Conservation (phyloP, 768 basidiomycete species). For the Pisolithus orientalis region DNA sequence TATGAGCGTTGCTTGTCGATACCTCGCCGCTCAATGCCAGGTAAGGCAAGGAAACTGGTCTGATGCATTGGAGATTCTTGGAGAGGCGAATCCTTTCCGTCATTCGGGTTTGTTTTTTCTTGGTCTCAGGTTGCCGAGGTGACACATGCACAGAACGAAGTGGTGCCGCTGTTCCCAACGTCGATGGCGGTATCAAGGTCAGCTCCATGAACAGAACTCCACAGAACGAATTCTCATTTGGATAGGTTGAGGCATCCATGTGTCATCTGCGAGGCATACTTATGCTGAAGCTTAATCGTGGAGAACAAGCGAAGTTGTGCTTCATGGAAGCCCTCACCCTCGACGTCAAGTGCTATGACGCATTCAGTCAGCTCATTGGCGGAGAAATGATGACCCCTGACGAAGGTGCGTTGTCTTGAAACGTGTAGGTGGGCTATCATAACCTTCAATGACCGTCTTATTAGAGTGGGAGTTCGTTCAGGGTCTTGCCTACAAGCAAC, state of each 20-base stretch:
- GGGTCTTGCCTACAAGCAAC: slow-evolving; percentile 71
- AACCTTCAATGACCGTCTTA: slow-evolving; percentile 1
- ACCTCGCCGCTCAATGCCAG: slow-evolving; percentile 94
- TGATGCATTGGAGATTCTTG: slow-evolving; percentile 88
- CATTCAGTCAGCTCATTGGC: slow-evolving; percentile 83
- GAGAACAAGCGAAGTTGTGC: slow-evolving; percentile 86
- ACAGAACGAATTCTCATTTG: background rate
- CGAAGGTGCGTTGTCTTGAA: slow-evolving; percentile 63
- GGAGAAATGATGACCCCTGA: slow-evolving; percentile 95
- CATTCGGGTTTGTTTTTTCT: slow-evolving; percentile 45
- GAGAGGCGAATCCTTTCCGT: slow-evolving; percentile 86
- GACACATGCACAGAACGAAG: slow-evolving; percentile 40
- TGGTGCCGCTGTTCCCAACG: slow-evolving; percentile 68
- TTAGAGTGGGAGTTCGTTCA: slow-evolving; percentile 97
- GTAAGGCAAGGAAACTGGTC: slow-evolving; percentile 87
- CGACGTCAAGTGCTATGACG: slow-evolving; percentile 96
- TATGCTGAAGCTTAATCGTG: slow-evolving; percentile 90
- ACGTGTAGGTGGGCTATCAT: background rate
- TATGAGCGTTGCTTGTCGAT: slow-evolving; percentile 92
- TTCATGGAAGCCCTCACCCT: slow-evolving; percentile 94
- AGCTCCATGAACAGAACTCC: slow-evolving; percentile 9
- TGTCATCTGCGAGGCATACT: slow-evolving; percentile 90
- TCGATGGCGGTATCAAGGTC: slow-evolving; percentile 95
- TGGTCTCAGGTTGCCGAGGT: background rate
- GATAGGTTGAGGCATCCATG: slow-evolving; percentile 95